phyloP scores from a whole-genome alignment of 129 eudicot genomes.

The Deinandra increscens region DNA sequence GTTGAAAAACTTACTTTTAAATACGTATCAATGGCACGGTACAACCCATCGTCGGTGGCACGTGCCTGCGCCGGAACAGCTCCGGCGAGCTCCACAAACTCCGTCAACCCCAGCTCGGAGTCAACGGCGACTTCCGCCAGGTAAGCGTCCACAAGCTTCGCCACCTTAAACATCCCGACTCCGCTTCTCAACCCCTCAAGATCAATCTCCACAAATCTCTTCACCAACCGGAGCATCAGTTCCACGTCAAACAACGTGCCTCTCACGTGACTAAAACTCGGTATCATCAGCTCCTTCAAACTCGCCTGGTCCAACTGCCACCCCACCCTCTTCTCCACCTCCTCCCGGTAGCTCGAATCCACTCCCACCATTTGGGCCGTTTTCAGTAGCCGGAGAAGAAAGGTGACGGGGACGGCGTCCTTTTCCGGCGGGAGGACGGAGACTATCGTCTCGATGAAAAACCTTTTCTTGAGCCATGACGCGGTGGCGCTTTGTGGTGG shows the following conservation, averaged over 20 bases:
- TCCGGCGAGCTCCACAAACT: constrained; percentile 67
- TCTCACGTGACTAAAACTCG: constrained; percentile 62
- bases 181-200: constrained; percentile 48
- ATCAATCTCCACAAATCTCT: constrained; percentile 50
- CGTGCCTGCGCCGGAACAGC: constrained; percentile 71
- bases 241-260: constrained; percentile 58
- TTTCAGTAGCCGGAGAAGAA: constrained; percentile 61
- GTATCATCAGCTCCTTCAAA: constrained; percentile 71
- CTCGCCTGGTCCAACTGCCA: constrained; percentile 79
- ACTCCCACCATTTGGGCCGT: constrained; percentile 57
- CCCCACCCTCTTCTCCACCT: constrained; percentile 57
- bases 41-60: constrained; percentile 64
- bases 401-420: constrained; percentile 66
- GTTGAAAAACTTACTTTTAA: constrained; percentile 56
- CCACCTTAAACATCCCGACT: constrained; percentile 61
- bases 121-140: constrained; percentile 84
- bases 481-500: constrained; percentile 45
- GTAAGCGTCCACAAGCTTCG: constrained; percentile 67
- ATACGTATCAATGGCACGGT: constrained; percentile 87
- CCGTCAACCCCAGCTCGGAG: constrained; percentile 41
- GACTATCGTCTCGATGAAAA: constrained; percentile 58
- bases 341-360: constrained; percentile 42
- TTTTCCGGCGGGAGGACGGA: constrained; percentile 73
- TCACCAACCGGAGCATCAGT: constrained; percentile 54
- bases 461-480: constrained; percentile 60